Evolutionary conservation across 192 early-diverging fungal genomes (phyloP).

Genomic region (Coemansia sp.): DNA sequence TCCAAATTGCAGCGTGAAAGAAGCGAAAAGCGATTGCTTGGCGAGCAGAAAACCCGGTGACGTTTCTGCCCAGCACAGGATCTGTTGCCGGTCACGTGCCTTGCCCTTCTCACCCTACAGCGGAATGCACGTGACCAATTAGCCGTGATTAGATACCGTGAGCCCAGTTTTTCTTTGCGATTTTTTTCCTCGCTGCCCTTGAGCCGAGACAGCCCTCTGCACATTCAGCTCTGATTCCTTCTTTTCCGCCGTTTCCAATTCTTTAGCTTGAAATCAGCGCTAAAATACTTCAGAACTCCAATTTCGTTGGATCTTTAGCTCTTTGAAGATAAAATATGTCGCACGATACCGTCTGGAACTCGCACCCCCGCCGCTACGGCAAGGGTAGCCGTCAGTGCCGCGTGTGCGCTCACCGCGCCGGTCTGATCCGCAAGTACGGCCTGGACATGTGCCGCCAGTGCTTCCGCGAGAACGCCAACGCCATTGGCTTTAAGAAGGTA

Average conservation of each 20-base stretch:
- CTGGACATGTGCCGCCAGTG: conserved; percentile 99
- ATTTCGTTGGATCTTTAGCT: background rate
- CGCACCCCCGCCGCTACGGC: conserved; percentile 92
- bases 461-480: conserved; percentile 98
- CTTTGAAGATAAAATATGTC: conserved; percentile 67
- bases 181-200: background rate
- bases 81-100: too few species aligned
- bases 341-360: conserved; percentile 97
- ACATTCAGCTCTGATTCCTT: too few species aligned
- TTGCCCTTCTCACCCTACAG: too few species aligned
- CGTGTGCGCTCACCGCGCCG: conserved; percentile 98
- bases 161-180: background rate
- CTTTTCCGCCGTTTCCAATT: conserved; percentile 16
- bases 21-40: too few species aligned
- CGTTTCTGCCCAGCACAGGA: too few species aligned
- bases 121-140: background rate
- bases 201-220: background rate
- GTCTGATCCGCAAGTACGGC: conserved; percentile 99
- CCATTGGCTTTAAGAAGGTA: conserved; percentile 99
- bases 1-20: too few species aligned
- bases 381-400: conserved; percentile 99
- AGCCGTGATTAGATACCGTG: background rate
- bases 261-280: too few species aligned
- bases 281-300: background rate
- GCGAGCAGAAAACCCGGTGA: too few species aligned